These are phyloP conservation scores for Wickerhamiella infanticola DNA, from an alignment of 1,139 yeast species.

Conservation along the genomic window DNA sequence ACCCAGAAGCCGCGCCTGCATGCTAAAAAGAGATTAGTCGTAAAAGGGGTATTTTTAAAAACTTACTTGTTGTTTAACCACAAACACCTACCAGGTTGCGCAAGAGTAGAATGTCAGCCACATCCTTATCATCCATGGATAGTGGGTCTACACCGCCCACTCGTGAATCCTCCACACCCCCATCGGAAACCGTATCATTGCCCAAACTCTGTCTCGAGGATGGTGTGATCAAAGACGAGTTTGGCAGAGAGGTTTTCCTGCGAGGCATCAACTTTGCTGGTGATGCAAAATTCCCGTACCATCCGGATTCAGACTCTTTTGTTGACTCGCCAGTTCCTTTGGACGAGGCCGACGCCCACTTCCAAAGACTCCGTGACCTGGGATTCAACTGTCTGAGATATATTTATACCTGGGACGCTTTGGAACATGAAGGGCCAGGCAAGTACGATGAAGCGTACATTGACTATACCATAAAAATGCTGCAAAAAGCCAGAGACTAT, in stretches of 20 bases:
- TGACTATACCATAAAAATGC: slow-evolving; percentile 46
- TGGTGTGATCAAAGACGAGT: slow-evolving; percentile 46
- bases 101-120: no score
- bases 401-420: slow-evolving; percentile 77
- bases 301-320: slow-evolving; percentile 50
- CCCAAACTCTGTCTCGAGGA: slow-evolving; percentile 9
- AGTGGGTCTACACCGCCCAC: no score
- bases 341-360: slow-evolving; percentile 53
- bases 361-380: slow-evolving; percentile 51
- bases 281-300: slow-evolving; percentile 52
- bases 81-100: no score
- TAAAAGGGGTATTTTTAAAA: no score
- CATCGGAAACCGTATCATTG: neutral
- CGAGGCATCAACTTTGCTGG: slow-evolving; percentile 80
- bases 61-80: no score
- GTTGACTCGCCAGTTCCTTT: slow-evolving; percentile 68
- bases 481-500: slow-evolving; percentile 38
- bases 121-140: neutral
- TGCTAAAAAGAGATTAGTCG: no score
- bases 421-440: slow-evolving; percentile 79
- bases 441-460: slow-evolving; percentile 67
- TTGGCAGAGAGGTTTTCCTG: slow-evolving; percentile 45
- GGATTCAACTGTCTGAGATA: slow-evolving; percentile 70
- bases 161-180: no score
- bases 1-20: no score